phyloP scores from a whole-genome alignment of 495 filamentous ascomycete species.

The Articulospora tetracladia region DNA sequence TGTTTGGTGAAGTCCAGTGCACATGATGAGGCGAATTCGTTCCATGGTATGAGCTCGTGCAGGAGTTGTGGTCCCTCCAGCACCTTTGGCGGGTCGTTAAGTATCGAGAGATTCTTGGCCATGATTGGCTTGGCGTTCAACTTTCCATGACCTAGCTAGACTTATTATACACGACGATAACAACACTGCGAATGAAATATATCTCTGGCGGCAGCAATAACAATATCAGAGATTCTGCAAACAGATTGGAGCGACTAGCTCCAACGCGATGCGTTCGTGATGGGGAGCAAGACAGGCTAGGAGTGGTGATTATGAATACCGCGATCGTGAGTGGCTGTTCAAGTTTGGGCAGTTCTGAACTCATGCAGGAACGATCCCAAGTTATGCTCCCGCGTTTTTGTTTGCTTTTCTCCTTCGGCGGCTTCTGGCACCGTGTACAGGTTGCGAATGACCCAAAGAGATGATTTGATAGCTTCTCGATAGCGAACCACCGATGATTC shows the following conservation, averaged over 20 bases:
- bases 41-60: conserved; percentile 53
- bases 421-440: too few relatives aligned
- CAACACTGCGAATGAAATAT: too few relatives aligned
- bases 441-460: too few relatives aligned
- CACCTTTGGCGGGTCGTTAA: conserved; percentile 52
- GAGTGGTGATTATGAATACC: not conserved
- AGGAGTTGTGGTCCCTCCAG: conserved; percentile 60
- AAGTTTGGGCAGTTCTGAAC: not conserved
- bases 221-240: too few relatives aligned
- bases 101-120: conserved; percentile 40
- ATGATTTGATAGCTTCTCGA: not conserved
- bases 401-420: not conserved
- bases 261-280: not conserved
- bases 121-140: conserved; percentile 13
- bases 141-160: not conserved
- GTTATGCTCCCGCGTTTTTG: not conserved
- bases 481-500: not conserved
- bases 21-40: conserved; percentile 9
- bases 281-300: not conserved
- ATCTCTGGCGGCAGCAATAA: too few relatives aligned
- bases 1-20: conserved; percentile 21
- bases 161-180: too few relatives aligned
- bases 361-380: not conserved
- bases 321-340: not conserved
- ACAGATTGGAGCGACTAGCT: too few relatives aligned